Evolutionary conservation across 2,329 filamentous ascomycete species (phyloP), one percentile per base, ranked within the genome.

Genomic region (Ophiocordyceps sinensis): DNA sequence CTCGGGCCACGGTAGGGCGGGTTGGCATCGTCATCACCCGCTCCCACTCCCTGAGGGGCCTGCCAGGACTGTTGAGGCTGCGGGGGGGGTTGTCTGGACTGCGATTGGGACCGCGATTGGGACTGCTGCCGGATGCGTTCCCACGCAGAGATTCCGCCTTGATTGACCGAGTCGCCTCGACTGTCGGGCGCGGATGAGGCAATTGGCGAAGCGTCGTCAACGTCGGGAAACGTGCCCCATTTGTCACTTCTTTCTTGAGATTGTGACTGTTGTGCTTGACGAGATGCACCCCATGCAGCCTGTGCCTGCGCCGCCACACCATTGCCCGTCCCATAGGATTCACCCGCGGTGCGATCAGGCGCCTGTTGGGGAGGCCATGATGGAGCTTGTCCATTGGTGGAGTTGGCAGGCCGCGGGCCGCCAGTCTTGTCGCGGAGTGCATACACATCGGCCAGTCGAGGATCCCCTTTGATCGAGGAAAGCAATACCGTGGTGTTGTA

Each of bases 151-250:
- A 57, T 54, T 9, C 51, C 44, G 40, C 47, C 37, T 37, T 45
- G 23, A 9, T 19, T 19, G 19, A 19, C 19, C 19, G 23, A 26
- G 49, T 53, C 12, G 53, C 43, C 37, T 15, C 2, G 13, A n/a
- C 12, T 17, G 3, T 14, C 29, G 8, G 14, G n/a, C 21, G 61
- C 51, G 14, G 56, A 36, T 8, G 66, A 54, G 11, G 28, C 13
- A 13, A 67, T 47, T 21, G 68, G 67, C 2, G 68, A 70, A 31
- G 62, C 65, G 42, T 69, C 65, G 31, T 68, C 65, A 5, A 51
- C 53, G 17, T 54, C 51, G 21, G 51, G 44, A 37, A 55, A 43
- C 32, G 45, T 41, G 36, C 45, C 50, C 58, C 56, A 60, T n/a
- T 44, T 34, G 38, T 38, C 40, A 9, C 44, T 26, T 26, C 43